Base-by-base conservation (phyloP, 2,329 filamentous ascomycete species). In the Diplocarpon mali region DNA sequence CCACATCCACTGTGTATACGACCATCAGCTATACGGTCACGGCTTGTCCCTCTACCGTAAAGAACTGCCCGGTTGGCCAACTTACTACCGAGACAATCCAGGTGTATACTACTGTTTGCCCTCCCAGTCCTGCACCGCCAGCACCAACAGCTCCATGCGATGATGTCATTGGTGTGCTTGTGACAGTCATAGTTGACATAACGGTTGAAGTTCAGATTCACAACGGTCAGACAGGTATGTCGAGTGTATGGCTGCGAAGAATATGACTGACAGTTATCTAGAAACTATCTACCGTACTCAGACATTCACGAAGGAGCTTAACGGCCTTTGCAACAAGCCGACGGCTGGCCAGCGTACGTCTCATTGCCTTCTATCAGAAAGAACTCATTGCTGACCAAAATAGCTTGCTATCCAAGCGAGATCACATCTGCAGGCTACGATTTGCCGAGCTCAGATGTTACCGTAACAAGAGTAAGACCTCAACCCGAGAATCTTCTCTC, bases 31-130 rank as follows among this genome's bases (percentile, higher is more conserved):
- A 42, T 14, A 51, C 48, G 3, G 39, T 51, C 14, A 49, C 48
- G 2, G 35, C 40, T 13, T 51, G 48, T 20, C 40, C 44, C 5
- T 10, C 41, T n/a, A 41, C 35, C 15, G 34, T 42, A 3, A 44
- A 30, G 15, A 30, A 43, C 20, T 50, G 47, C 28, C 44, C 45
- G 4, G 12, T 47, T 11, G 56, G 57, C 13, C 49, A 51, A 13
- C 54, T 63, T 30, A 57, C 58, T 3, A 63, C 57, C 20, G 50
- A 60, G 15, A 54, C 49, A n/a, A 55, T 62, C 35, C 46, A 53
- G 35, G 38, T 61, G 38, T 60, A 58, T 24, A 64, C 60, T 3
- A 64, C 62, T 12, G 53, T 62, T 35, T 61, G 52, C 52, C 61
- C 62, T 30, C 30, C 29, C 29, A 27, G 16, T 8, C n/a, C 17